phyloP scores from a whole-genome alignment of 345 rosid species.

The Populus pruinosa region DNA sequence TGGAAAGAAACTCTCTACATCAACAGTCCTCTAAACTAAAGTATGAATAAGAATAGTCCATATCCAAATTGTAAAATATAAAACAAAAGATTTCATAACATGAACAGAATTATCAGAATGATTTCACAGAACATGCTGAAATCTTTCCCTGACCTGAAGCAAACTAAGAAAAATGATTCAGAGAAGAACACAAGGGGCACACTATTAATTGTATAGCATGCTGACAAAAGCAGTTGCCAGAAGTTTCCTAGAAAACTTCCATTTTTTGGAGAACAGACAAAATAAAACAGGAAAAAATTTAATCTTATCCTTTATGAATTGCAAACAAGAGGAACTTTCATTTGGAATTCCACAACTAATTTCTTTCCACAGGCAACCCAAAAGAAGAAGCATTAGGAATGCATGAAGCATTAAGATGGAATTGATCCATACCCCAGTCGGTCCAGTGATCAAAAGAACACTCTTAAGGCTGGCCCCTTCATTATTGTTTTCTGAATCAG shows the following conservation, averaged over 20 bases:
- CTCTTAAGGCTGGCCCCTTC: conserved; percentile 53
- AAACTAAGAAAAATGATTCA: not conserved
- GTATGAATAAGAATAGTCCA: not conserved
- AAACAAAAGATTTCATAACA: not conserved
- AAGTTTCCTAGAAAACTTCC: not conserved
- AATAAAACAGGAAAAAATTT: not conserved
- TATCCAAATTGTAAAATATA: not conserved
- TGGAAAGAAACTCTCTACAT: not conserved
- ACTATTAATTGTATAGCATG: not conserved
- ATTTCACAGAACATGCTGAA: not conserved
- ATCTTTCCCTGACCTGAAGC: not conserved
- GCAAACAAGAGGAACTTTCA: not conserved
- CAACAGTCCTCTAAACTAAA: conserved; percentile 1
- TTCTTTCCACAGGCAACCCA: not conserved
- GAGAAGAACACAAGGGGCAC: not conserved
- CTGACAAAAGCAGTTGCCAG: not conserved
- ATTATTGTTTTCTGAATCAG: conserved; percentile 56
- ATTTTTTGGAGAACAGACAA: not conserved
- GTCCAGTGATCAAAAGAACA: conserved; percentile 80
- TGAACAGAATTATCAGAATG: not conserved
- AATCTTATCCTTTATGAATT: not conserved
- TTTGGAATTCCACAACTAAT: not conserved
- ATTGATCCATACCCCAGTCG: conserved; percentile 48
- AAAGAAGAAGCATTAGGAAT: conserved; percentile 8
- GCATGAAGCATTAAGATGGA: conserved; percentile 12